These are phyloP conservation scores for Hibiscus syriacus DNA, from an alignment of 345 rosid genomes.

Conservation along the genomic window DNA sequence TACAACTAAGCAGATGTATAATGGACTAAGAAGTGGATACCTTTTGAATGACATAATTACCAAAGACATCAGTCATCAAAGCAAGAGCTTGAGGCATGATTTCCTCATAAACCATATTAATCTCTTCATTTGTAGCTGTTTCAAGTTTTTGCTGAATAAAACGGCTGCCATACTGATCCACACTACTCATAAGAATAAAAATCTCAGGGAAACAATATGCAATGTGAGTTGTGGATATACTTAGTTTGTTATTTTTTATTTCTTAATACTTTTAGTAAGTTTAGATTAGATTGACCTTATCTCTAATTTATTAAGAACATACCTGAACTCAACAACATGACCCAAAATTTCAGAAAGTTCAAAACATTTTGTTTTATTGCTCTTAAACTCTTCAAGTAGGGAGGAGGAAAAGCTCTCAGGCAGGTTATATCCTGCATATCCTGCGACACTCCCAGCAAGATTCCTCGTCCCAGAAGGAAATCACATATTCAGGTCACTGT, in stretches of 20 bases:
- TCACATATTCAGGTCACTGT: conserved; percentile 41
- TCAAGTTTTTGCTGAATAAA: conserved; percentile 11
- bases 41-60: conserved; percentile 67
- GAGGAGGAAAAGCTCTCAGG: conserved; percentile 46
- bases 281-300: too few relatives aligned
- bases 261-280: too few relatives aligned
- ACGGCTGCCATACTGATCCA: conserved; percentile 70
- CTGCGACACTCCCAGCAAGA: conserved; percentile 45
- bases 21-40: conserved; percentile 19
- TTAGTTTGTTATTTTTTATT: too few relatives aligned
- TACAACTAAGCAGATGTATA: neutral
- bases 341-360: conserved; percentile 41
- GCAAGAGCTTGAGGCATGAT: conserved; percentile 51
- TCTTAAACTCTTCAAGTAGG: neutral
- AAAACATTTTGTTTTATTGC: neutral
- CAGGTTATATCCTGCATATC: conserved; percentile 32
- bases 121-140: conserved; percentile 31
- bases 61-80: conserved; percentile 70
- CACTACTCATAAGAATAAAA: conserved; percentile 28
- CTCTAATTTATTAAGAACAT: too few relatives aligned
- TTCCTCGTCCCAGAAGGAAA: conserved; percentile 45
- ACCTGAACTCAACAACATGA: conserved; percentile 78
- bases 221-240: too few relatives aligned
- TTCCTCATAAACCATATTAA: conserved; percentile 54
- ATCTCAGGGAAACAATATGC: neutral